Percentiles rank a stretch among this genome's conserved stretches.
Evolutionary conservation across 495 filamentous ascomycete genomes (phyloP).

Genomic region (Penicillium atrosanguineum): DNA sequence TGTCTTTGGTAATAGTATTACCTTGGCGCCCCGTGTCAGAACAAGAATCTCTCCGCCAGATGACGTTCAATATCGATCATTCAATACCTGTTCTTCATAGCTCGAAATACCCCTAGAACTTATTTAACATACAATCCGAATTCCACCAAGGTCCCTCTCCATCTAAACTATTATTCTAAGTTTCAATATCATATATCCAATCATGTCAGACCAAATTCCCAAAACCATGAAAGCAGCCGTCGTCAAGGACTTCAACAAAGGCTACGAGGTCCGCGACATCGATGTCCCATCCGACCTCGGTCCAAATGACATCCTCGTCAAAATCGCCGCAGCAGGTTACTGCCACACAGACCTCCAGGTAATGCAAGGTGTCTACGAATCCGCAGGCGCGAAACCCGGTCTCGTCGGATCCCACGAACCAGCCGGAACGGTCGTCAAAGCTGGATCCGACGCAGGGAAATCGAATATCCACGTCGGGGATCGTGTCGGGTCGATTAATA

Average conservation of each 20-base stretch:
- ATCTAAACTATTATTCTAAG: background rate
- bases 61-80: background rate
- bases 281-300: conserved; percentile 9
- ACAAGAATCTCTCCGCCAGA: background rate
- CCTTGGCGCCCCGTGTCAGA: background rate
- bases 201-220: conserved; percentile 8
- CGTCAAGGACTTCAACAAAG: conserved; percentile 18
- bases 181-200: background rate
- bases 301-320: conserved; percentile 15
- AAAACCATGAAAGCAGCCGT: conserved; percentile 11
- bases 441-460: conserved; percentile 4
- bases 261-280: conserved; percentile 16
- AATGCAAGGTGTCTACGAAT: conserved; percentile 11
- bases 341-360: conserved; percentile 14
- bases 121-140: background rate
- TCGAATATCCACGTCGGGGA: conserved; percentile 10
- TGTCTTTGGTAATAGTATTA: background rate
- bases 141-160: background rate
- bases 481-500: conserved; percentile 12
- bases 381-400: conserved; percentile 7
- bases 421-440: conserved; percentile 6
- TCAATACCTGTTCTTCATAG: background rate
- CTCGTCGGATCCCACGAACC: conserved; percentile 12
- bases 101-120: background rate
- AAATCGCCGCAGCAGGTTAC: conserved; percentile 10